Evolutionary conservation across 176 grass and related monocot genomes (phyloP), one percentile per base, ranked within the genome.

Genomic region (Eremochloa ophiuroides): DNA sequence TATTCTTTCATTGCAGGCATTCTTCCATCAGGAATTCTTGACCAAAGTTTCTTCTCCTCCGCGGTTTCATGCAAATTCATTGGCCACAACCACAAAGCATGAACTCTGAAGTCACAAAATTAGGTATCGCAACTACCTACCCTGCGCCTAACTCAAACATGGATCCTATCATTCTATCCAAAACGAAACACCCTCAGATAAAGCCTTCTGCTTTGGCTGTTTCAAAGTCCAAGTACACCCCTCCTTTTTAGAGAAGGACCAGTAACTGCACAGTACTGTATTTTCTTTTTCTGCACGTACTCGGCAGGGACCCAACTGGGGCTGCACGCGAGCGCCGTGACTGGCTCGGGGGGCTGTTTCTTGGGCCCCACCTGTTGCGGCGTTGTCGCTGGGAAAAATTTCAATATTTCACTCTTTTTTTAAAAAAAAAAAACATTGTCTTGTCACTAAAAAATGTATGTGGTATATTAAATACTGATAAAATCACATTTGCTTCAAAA

Each of bases 211-310:
- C 58, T 53, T 4, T 18, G 10, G 18, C 41, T 10, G 29, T 22
- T 29, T 1, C n/a, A 17, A 31, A 55, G 44, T 75, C 17, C 46
- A 67, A 42, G 23, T 55, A n/a, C n/a, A 25, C 46, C 11, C 1
- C 34, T 43, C 43, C 6, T 76, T 66, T 7, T 10, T 1, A 64
- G 29, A 28, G 2, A 27, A 48, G 80, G 40, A 73, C 56, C 79
- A 61, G 58, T 10, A 25, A 12, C 8, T 20, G 20, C 22, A 28
- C 38, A 6, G n/a, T n/a, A n/a, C n/a, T n/a, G 35, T 15, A 7
- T 69, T 58, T 38, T 10, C 66, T 80, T 71, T 23, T 53, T 25
- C 39, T 69, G 20, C 66, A 69, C n/a, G 66, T 69, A 69, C 66
- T 0, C 37, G 6, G 38, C 16, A 6, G 65, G 16, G 33, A 63